phyloP scores from a whole-genome alignment of 495 filamentous ascomycete species.

The Melanomma pulvis-pyrius region DNA sequence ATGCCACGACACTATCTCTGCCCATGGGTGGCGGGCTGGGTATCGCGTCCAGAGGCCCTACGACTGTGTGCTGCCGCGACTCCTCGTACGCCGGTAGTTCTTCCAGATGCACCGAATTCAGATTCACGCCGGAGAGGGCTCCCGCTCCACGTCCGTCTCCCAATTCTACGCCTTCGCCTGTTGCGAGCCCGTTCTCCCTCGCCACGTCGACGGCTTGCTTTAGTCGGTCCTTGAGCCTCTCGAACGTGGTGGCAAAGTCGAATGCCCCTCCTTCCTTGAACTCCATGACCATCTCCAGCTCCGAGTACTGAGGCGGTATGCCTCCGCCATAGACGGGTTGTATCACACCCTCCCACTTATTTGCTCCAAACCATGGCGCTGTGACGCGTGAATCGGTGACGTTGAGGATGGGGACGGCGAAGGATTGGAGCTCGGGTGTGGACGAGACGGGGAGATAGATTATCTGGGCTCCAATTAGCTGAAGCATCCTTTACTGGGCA shows the following conservation, averaged over 20 bases:
- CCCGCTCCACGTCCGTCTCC: constrained; percentile 42
- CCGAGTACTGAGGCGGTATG: constrained; percentile 71
- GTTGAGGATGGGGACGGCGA: constrained; percentile 83
- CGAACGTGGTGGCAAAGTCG: constrained; percentile 83
- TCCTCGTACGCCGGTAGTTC: constrained; percentile 80
- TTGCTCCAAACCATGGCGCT: constrained; percentile 94
- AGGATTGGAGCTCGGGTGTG: constrained; percentile 75
- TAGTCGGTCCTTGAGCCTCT: constrained; percentile 80
- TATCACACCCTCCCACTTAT: constrained; percentile 80
- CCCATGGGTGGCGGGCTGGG: constrained; percentile 13
- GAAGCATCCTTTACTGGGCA: constrained; percentile 15
- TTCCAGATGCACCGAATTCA: constrained; percentile 69
- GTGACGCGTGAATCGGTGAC: constrained; percentile 86
- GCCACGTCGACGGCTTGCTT: constrained; percentile 76
- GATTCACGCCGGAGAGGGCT: constrained; percentile 56
- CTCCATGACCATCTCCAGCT: constrained; percentile 77
- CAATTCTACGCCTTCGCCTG: constrained; percentile 40
- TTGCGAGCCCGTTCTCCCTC: constrained; percentile 49
- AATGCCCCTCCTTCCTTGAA: constrained; percentile 96
- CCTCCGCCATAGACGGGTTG: constrained; percentile 84
- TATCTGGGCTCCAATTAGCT: constrained; percentile 55
- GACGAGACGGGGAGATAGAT: constrained; percentile 80
- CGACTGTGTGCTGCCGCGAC: constrained; percentile 21
- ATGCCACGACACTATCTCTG: constrained; percentile 23
- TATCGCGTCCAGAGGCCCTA: constrained; percentile 4